These are phyloP conservation scores for Tricholoma matsutake DNA, from an alignment of 768 basidiomycete species.

Conservation along the genomic window DNA sequence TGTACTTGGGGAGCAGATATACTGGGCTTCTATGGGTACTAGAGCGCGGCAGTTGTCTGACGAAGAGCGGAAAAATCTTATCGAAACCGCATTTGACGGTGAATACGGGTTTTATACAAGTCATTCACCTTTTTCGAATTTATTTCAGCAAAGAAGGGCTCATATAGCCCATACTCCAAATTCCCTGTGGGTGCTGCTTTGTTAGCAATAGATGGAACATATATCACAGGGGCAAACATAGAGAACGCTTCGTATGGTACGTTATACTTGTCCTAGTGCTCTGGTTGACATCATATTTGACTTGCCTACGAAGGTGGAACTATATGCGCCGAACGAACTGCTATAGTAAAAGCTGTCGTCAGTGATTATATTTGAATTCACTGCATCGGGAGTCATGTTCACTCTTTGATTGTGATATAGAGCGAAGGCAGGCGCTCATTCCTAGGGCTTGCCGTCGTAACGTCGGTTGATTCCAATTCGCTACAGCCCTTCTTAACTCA, in stretches of 20 bases:
- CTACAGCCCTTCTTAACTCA: not conserved
- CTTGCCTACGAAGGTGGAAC: slow-evolving; percentile 57
- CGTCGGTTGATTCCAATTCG: slow-evolving; percentile 42
- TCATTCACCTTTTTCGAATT: not conserved
- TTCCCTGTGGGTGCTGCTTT: slow-evolving; percentile 93
- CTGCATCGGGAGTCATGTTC: not conserved
- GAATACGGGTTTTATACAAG: not conserved
- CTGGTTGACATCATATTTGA: not conserved
- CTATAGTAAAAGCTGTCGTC: slow-evolving; percentile 91
- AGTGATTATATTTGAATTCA: slow-evolving; percentile 27
- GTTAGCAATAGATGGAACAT: slow-evolving; percentile 60
- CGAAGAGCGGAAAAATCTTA: not conserved
- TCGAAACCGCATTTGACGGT: not conserved
- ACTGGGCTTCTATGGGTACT: too few relatives aligned
- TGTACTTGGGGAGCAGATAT: too few relatives aligned
- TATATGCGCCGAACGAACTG: slow-evolving; percentile 94
- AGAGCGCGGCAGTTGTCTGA: slow-evolving; percentile 13
- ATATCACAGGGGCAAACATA: slow-evolving; percentile 86
- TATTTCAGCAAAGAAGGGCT: slow-evolving; percentile 60
- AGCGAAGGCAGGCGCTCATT: slow-evolving; percentile 77
- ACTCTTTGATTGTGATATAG: slow-evolving; percentile 34
- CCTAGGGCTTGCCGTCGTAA: slow-evolving; percentile 73
- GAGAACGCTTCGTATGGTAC: slow-evolving; percentile 93
- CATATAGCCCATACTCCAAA: slow-evolving; percentile 80
- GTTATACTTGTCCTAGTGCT: not conserved